Evolutionary conservation across 1,284 basidiomycete genomes (phyloP), one percentile per base, ranked within the genome.

Genomic region (Ustilago curta): DNA sequence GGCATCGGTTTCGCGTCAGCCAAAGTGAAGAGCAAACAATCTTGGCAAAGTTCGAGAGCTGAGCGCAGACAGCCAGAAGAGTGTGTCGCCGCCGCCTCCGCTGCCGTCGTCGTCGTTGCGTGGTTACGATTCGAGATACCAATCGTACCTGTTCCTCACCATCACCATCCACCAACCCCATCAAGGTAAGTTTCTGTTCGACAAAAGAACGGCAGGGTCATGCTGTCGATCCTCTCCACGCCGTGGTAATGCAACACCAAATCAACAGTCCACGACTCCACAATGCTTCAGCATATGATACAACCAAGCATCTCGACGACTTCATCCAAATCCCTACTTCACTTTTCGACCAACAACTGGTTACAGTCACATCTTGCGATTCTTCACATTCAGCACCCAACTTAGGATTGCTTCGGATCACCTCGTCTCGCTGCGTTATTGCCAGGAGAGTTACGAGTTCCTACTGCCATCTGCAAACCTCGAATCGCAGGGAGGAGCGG

Each of bases 141-240:
- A 49, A 23, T 31, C n/a, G 14, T 21, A 32, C 49, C 53, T 61
- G 35, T 32, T 65, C 61, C 57, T 70, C 59, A 59, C 69, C 69
- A 70, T 71, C 69, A 61, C 56, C 69, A 65, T 56, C 69, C 54
- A 61, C 59, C 62, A 53, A 59, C 50, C 68, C 53, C 69, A 66
- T 71, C 69, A 71, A 66, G 69, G 69, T 71, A 66, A 71, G 69
- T 66, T 37, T 55, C 29, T 19, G 29, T n/a, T 32, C 63, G 52
- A 66, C 52, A 40, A 6, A 35, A 29, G 14, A 12, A 47, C 54
- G 59, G 63, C 54, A 62, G 39, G 59, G 55, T 51, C 47, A 47
- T 47, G 54, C 62, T 59, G 59, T 56, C 44, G 27, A 42, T 58
- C 51, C 35, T 50, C 35, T 9, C 19, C 16, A 48, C 29, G 29